Percentiles rank a stretch among this genome's conserved stretches.
phyloP scores from a whole-genome alignment of 129 eudicot genomes.

The Mikania micrantha region DNA sequence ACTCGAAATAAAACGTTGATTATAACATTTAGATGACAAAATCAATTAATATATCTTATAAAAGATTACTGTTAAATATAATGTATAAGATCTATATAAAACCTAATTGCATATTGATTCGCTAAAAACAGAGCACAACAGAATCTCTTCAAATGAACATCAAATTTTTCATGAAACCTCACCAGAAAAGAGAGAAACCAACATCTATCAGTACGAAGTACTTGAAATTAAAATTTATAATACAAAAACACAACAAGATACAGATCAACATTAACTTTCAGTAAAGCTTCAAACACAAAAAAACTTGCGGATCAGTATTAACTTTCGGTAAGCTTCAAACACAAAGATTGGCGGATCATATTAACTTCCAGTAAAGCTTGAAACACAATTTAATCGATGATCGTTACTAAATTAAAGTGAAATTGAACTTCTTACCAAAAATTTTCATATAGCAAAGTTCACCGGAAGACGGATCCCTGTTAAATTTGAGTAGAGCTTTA shows the following conservation, averaged over 20 bases:
- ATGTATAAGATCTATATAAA: background rate
- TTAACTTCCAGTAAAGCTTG: too few relatives aligned
- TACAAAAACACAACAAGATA: background rate
- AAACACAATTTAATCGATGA: too few relatives aligned
- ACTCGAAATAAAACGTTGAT: background rate
- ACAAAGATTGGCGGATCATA: background rate
- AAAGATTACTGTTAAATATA: background rate
- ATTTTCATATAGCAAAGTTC: background rate
- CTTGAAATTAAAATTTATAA: background rate
- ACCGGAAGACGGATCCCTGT: background rate
- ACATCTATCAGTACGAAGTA: background rate
- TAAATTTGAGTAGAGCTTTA: background rate
- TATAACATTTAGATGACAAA: background rate
- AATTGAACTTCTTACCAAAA: background rate
- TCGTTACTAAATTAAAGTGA: background rate
- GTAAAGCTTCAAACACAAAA: background rate
- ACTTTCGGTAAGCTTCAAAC: background rate
- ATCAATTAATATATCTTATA: background rate
- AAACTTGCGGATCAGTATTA: background rate
- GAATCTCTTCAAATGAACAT: background rate
- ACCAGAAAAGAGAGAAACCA: background rate
- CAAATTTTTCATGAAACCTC: background rate
- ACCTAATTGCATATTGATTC: background rate
- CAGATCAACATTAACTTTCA: background rate
- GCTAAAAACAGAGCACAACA: background rate